Percentiles rank a stretch among this genome's conserved stretches.
phyloP scores from a whole-genome alignment of 1,139 yeast species.

The Candida sp. region DNA sequence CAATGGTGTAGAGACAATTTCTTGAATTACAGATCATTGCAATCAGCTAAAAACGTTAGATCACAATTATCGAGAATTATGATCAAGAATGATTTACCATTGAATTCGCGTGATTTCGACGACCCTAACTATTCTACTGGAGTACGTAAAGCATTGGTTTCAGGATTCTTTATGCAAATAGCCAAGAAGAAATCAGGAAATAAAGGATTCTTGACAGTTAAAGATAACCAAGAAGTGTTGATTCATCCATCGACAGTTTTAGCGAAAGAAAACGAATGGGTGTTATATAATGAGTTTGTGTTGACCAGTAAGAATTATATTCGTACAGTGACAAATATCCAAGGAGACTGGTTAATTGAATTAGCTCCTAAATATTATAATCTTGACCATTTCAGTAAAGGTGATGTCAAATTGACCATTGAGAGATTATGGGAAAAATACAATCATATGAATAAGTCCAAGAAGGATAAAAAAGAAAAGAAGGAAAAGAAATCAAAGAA shows the following conservation, averaged over 20 bases:
- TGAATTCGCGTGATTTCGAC: slow-evolving; percentile 68
- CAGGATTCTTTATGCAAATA: slow-evolving; percentile 99
- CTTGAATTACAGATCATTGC: slow-evolving; percentile 76
- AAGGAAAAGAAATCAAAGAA: background rate
- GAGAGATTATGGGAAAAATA: slow-evolving; percentile 62
- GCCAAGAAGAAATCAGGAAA: slow-evolving; percentile 81
- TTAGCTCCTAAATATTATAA: slow-evolving; percentile 85
- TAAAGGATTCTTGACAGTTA: slow-evolving; percentile 78
- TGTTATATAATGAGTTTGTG: slow-evolving; percentile 92
- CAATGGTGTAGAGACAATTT: slow-evolving; percentile 95
- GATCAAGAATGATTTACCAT: slow-evolving; percentile 75
- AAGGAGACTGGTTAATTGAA: slow-evolving; percentile 90
- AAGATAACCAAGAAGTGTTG: slow-evolving; percentile 94
- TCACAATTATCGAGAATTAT: slow-evolving; percentile 78
- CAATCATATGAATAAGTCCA: slow-evolving; percentile 37
- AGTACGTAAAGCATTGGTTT: slow-evolving; percentile 79
- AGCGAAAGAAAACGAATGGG: slow-evolving; percentile 87
- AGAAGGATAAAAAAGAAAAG: slow-evolving; percentile 17
- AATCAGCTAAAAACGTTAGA: slow-evolving; percentile 82
- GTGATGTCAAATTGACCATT: slow-evolving; percentile 78
- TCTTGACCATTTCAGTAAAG: slow-evolving; percentile 69
- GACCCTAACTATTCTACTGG: slow-evolving; percentile 67
- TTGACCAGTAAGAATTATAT: slow-evolving; percentile 91
- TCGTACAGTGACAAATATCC: slow-evolving; percentile 88
- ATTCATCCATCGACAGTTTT: slow-evolving; percentile 92